Percentiles rank a stretch among this genome's conserved stretches.
phyloP scores from a whole-genome alignment of 2,329 filamentous ascomycete species.

The Aspergillus brasiliensis region DNA sequence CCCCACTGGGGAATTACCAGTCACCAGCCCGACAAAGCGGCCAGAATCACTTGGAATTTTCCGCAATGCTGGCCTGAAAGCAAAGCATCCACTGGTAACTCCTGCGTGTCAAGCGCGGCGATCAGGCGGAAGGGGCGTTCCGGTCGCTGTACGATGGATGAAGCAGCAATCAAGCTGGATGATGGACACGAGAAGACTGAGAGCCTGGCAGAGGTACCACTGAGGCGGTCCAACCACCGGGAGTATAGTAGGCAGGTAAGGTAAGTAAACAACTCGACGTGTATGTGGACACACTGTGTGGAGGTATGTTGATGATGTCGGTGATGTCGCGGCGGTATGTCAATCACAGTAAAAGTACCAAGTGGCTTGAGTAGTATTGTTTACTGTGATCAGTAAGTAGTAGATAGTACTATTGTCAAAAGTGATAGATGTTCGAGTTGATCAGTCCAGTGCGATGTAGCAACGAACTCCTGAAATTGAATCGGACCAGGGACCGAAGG shows the following conservation, averaged over 20 bases:
- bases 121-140: constrained; percentile 28
- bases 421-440: constrained; percentile 1
- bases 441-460: constrained; percentile 14
- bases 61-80: constrained; percentile 14
- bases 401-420: no score
- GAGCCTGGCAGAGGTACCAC: background rate
- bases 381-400: no score
- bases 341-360: background rate
- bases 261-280: no score
- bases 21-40: constrained; percentile 7
- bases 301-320: background rate
- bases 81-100: constrained; percentile 14
- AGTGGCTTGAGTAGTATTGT: no score
- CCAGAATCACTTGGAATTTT: constrained; percentile 15
- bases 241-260: background rate
- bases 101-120: constrained; percentile 23
- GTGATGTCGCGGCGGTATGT: background rate
- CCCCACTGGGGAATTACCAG: constrained; percentile 20
- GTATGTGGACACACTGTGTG: background rate
- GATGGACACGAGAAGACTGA: constrained; percentile 2
- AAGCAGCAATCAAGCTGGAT: constrained; percentile 9
- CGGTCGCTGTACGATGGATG: constrained; percentile 19
- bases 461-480: background rate
- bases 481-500: background rate
- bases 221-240: background rate